phyloP scores from a whole-genome alignment of 176 grass and related monocot genomes.

The Triticum timopheevii region DNA sequence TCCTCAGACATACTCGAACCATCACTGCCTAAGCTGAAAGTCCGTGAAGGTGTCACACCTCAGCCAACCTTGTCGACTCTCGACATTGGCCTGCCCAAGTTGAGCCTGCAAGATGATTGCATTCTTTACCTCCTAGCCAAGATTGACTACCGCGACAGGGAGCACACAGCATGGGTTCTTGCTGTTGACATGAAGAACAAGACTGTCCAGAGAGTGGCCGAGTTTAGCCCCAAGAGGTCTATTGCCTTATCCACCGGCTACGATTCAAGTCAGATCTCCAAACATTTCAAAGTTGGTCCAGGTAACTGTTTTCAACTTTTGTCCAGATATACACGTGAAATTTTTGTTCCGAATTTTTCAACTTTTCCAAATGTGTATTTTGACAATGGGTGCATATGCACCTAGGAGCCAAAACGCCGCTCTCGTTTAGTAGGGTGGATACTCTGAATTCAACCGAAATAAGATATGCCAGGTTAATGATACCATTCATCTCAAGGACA shows the following conservation, averaged over 20 bases:
- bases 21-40: background rate
- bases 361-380: too few species aligned
- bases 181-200: background rate
- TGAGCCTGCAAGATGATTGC: background rate
- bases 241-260: background rate
- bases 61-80: background rate
- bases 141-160: background rate
- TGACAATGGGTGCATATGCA: too few species aligned
- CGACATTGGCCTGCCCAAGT: background rate
- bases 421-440: background rate
- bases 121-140: background rate
- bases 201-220: background rate
- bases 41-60: background rate
- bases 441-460: background rate
- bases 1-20: background rate
- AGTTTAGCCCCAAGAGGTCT: background rate
- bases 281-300: background rate
- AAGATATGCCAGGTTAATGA: background rate
- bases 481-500: background rate
- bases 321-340: too few species aligned
- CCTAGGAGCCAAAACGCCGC: too few species aligned
- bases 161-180: background rate
- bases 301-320: background rate
- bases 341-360: too few species aligned
- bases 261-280: background rate